Base-by-base conservation (phyloP, 352 stramenopile genomes). In the Phytopythium ostracodes region DNA sequence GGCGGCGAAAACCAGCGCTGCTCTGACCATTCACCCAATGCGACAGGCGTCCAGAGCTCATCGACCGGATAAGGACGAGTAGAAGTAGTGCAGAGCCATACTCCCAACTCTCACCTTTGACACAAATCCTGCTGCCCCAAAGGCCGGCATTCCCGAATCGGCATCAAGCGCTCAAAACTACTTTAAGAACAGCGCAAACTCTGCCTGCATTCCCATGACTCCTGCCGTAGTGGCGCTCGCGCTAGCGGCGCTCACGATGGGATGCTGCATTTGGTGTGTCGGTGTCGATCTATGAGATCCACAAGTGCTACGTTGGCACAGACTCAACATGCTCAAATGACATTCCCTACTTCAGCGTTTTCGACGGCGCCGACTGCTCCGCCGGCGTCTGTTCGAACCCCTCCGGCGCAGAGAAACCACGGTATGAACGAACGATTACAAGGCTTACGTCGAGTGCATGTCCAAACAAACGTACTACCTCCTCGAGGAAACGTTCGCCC, bases 401-500 rank as follows among this genome's bases (percentile, higher is more conserved):
- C 38, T 59, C 25, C 25, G 36, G 54, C 11, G 15, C 54, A 51
- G 38, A n/a, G 22, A 3, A 12, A 60, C 38, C 42, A 36, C 22
- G 38, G 24, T 20, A 51, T 60, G 54, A 3, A 35, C 25, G 24
- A 38, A 60, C 54, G 38, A 60, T n/a, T 60, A 60, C 54, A 60
- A 60, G 36, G 36, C 54, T 9, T 60, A 60, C 54, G 24, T 38
- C 25, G 54, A 35, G 38, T 60, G 54, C n/a, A 60, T 60, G 54
- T 60, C 54, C 20, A 60, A 60, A 12, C 54, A 38, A 9, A 38
- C 17, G 12, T 12, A 22, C 5, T 60, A 60, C 38, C 54, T 60
- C 22, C 54, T 60, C 9, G 24, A 60, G 54, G 54, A 60, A 52
- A 38, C 0, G n/a, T 60, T 50, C 15, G 24, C 40, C 0, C 52